A percentile compares a stretch with the other conserved stretches of the same genome.
Conservation (phyloP, 1,139 yeast genomes). For the Blastobotrys capitulatus region DNA sequence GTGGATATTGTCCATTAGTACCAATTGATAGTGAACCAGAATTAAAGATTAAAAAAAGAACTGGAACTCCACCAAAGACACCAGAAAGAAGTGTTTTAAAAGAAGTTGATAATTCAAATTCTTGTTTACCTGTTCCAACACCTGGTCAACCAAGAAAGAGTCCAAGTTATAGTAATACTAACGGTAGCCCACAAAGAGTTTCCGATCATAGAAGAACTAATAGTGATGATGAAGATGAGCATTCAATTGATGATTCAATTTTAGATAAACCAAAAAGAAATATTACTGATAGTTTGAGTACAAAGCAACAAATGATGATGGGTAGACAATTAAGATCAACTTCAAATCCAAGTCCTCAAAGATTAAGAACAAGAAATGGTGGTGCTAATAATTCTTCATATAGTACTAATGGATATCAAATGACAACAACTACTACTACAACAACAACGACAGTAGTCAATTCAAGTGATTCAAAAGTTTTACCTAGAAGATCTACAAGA, state of each 20-base stretch:
- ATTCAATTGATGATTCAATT: conserved; percentile 1
- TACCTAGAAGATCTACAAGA: conserved; percentile 20
- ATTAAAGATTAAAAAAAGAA: conserved; percentile 8
- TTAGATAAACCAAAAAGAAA: conserved; percentile 13
- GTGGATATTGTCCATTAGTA: conserved; percentile 71
- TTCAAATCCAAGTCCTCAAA: conserved; percentile 23
- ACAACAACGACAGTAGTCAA: conserved; percentile 16
- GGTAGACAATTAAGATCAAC: conserved; percentile 23
- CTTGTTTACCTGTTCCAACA: conserved; percentile 83
- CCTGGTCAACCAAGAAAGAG: conserved; percentile 95
- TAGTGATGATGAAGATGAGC: conserved; percentile 22
- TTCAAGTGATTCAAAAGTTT: conserved; percentile 7
- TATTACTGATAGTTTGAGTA: conserved; percentile 16
- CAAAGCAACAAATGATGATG: conserved; percentile 21
- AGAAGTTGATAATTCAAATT: conserved; percentile 60
- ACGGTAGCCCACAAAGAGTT: conserved; percentile 6
- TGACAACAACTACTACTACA: conserved; percentile 22
- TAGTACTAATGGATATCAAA: conserved; percentile 22
- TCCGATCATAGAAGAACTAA: conserved; percentile 10
- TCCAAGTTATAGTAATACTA: conserved; percentile 20
- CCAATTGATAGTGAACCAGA: conserved; percentile 27
- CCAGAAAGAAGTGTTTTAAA: conserved; percentile 76
- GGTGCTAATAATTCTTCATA: conserved; percentile 11
- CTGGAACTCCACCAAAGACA: conserved; percentile 45
- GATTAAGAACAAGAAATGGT: conserved; percentile 14